Evolutionary conservation across 352 stramenopile species (phyloP).

Genomic region (Globisporangium cystogenes): DNA sequence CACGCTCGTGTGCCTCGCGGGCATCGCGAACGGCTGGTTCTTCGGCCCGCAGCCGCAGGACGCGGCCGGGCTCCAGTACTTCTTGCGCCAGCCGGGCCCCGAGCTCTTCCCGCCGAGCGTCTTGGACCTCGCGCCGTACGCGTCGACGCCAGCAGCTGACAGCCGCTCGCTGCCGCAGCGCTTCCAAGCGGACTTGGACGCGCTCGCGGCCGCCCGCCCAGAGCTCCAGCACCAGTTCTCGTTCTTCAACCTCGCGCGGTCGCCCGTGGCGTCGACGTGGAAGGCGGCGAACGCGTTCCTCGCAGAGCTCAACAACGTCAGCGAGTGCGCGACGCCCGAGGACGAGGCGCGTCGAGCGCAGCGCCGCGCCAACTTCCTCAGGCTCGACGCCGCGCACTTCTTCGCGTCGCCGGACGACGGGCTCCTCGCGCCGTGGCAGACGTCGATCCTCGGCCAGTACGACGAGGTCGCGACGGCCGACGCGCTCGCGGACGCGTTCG

Average conservation of each 20-base stretch:
- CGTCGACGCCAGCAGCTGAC: too few relatives aligned
- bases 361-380: slow-evolving; percentile 26
- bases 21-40: slow-evolving; percentile 39
- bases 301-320: slow-evolving; percentile 26
- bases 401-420: slow-evolving; percentile 39
- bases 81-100: slow-evolving; percentile 1
- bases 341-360: slow-evolving; percentile 15
- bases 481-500: slow-evolving; percentile 25
- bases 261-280: slow-evolving; percentile 7
- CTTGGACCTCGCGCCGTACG: slow-evolving; percentile 31
- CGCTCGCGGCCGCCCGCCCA: slow-evolving; percentile 13
- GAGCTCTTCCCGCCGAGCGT: slow-evolving; percentile 19
- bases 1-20: slow-evolving; percentile 38
- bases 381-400: slow-evolving; percentile 29
- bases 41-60: slow-evolving; percentile 31
- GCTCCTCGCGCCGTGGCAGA: slow-evolving; percentile 29
- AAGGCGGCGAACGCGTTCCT: slow-evolving; percentile 24
- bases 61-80: slow-evolving; percentile 1
- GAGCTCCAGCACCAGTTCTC: slow-evolving; percentile 19
- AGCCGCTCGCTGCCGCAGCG: slow-evolving; percentile 11
- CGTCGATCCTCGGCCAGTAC: slow-evolving; percentile 28
- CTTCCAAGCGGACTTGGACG: slow-evolving; percentile 26
- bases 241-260: slow-evolving; percentile 21
- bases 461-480: slow-evolving; percentile 18
- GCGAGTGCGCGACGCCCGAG: slow-evolving; percentile 14